These are phyloP conservation scores for Blumeria hordei DNA, from an alignment of 2,329 filamentous ascomycete species.

Conservation along the genomic window DNA sequence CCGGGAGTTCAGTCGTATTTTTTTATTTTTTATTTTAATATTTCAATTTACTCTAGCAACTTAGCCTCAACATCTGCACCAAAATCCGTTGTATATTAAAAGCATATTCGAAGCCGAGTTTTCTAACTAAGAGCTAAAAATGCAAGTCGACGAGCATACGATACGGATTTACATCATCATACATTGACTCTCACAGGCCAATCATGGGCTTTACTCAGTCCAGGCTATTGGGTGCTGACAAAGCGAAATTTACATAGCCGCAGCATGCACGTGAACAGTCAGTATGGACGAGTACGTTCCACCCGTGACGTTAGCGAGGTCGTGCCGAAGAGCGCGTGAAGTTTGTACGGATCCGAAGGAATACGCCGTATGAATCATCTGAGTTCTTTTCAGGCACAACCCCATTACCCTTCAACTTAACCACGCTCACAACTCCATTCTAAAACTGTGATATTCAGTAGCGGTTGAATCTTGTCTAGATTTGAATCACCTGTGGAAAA, in stretches of 20 bases:
- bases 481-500: slow-evolving; percentile 1
- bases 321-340: neutral
- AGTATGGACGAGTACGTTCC: neutral
- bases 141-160: neutral
- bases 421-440: too few species aligned
- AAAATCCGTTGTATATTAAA: too few species aligned
- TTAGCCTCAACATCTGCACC: too few species aligned
- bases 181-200: neutral
- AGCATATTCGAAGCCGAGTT: neutral
- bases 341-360: too few species aligned
- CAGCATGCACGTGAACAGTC: neutral
- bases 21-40: too few species aligned
- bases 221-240: neutral
- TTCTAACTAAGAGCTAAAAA: neutral
- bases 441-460: too few species aligned
- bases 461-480: too few species aligned
- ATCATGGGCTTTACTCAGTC: neutral
- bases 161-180: neutral
- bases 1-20: too few species aligned
- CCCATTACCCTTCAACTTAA: too few species aligned
- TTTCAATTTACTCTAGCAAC: too few species aligned
- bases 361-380: too few species aligned
- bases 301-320: neutral
- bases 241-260: neutral
- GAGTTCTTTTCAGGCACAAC: too few species aligned